Evolutionary conservation across 164 flowering plant species (phyloP).

Genomic region (Aristolochia fimbriata): DNA sequence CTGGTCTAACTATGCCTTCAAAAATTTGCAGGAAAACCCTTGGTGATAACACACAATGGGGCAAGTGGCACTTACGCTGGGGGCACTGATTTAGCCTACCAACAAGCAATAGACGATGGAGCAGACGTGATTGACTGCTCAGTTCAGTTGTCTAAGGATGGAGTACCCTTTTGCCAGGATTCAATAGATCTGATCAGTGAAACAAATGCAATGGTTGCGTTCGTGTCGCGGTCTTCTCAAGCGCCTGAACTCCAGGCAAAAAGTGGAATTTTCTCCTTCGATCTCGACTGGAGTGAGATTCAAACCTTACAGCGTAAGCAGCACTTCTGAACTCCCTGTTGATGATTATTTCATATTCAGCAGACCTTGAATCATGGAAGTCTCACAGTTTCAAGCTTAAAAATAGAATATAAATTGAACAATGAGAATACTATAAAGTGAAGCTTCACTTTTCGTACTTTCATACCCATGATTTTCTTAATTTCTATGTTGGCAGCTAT

Average conservation of each 20-base stretch:
- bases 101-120: slow-evolving; percentile 77
- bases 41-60: slow-evolving; percentile 78
- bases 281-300: slow-evolving; percentile 78
- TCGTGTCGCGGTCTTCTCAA: slow-evolving; percentile 36
- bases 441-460: too few relatives aligned
- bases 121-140: slow-evolving; percentile 88
- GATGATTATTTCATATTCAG: background rate
- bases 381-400: too few relatives aligned
- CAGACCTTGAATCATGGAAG: too few relatives aligned
- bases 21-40: slow-evolving; percentile 26
- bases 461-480: too few relatives aligned
- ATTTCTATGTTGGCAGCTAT: slow-evolving; percentile 38
- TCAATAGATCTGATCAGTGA: slow-evolving; percentile 46
- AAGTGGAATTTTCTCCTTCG: slow-evolving; percentile 72
- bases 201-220: slow-evolving; percentile 53
- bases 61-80: slow-evolving; percentile 85
- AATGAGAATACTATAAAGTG: too few relatives aligned
- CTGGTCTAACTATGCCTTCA: background rate
- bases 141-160: slow-evolving; percentile 88
- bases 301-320: slow-evolving; percentile 63
- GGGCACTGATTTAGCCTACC: slow-evolving; percentile 78
- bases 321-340: background rate
- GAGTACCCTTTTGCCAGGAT: slow-evolving; percentile 60
- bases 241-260: slow-evolving; percentile 58
- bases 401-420: too few relatives aligned